These are phyloP conservation scores for Dillenia turbinata DNA, from an alignment of 164 flowering plant genomes.

Conservation along the genomic window DNA sequence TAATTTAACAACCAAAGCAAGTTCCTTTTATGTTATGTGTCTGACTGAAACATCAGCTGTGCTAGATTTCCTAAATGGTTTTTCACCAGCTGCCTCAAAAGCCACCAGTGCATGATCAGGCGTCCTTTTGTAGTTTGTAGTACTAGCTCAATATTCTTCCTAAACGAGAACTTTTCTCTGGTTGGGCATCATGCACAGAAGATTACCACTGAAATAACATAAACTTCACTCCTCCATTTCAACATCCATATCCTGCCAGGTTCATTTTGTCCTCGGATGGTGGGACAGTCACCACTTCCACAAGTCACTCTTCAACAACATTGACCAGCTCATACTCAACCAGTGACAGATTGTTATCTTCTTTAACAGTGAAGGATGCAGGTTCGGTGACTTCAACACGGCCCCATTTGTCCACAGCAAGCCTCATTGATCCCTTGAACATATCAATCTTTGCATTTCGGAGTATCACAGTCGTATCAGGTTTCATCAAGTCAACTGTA, in stretches of 20 bases:
- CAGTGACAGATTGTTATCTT: constrained; percentile 36
- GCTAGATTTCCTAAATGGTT: too few relatives aligned
- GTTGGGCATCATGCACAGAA: constrained; percentile 1
- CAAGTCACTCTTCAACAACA: constrained; percentile 29
- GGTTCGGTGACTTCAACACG: constrained; percentile 30
- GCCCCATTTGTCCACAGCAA: constrained; percentile 35
- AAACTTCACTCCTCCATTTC: constrained; percentile 4
- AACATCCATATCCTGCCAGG: constrained; percentile 3
- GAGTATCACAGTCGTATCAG: constrained; percentile 24
- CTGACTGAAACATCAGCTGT: too few relatives aligned
- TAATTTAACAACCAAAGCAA: too few relatives aligned
- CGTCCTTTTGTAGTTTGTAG: constrained; percentile 1
- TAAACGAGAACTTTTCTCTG: constrained; percentile 1
- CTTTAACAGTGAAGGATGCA: constrained; percentile 27
- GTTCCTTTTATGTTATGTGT: too few relatives aligned
- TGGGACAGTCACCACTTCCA: background rate
- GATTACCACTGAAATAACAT: constrained; percentile 3
- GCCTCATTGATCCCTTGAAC: constrained; percentile 38
- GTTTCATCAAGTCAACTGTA: constrained; percentile 32
- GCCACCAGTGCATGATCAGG: constrained; percentile 1
- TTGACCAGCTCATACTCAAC: constrained; percentile 34
- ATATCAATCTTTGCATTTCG: constrained; percentile 39
- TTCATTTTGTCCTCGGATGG: background rate
- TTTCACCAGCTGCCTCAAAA: background rate
- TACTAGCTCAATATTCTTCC: constrained; percentile 11